These are phyloP conservation scores for Trichoderma gamsii DNA, from an alignment of 495 filamentous ascomycete species.

Conservation along the genomic window DNA sequence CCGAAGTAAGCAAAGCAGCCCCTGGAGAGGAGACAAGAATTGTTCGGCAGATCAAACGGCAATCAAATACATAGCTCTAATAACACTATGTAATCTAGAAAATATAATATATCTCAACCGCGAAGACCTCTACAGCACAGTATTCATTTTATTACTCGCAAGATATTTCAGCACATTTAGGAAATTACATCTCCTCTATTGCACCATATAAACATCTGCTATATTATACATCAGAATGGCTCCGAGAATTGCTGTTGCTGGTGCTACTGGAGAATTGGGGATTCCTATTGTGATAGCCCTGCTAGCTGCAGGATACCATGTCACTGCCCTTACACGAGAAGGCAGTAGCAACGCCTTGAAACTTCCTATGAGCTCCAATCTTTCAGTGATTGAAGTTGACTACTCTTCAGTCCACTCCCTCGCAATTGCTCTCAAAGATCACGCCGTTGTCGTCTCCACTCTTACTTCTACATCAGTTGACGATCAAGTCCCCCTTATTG, in stretches of 20 bases:
- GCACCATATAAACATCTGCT: neutral
- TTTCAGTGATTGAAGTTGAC: conserved; percentile 15
- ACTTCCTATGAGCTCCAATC: neutral
- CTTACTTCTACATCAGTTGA: conserved; percentile 25
- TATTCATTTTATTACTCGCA: too few species aligned
- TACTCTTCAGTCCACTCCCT: conserved; percentile 16
- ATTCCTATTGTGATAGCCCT: conserved; percentile 50
- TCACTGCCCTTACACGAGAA: conserved; percentile 63
- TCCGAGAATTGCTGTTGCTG: conserved; percentile 28
- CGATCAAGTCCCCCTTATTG: conserved; percentile 34
- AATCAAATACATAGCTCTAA: too few species aligned
- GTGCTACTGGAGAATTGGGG: conserved; percentile 47
- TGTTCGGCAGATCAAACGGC: too few species aligned
- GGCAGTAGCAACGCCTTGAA: conserved; percentile 19
- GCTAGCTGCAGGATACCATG: conserved; percentile 81
- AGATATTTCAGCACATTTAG: neutral
- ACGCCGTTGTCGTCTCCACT: conserved; percentile 37
- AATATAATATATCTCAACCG: too few species aligned
- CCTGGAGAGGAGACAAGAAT: too few species aligned
- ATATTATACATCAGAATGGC: neutral
- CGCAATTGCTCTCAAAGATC: conserved; percentile 25
- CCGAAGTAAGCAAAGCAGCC: too few species aligned
- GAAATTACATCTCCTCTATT: neutral
- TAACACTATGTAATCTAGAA: too few species aligned
- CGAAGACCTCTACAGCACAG: too few species aligned